Evolutionary conservation across 768 basidiomycete species (phyloP), one percentile per base, ranked within the genome.

Genomic region (Lactarius hatsudake): DNA sequence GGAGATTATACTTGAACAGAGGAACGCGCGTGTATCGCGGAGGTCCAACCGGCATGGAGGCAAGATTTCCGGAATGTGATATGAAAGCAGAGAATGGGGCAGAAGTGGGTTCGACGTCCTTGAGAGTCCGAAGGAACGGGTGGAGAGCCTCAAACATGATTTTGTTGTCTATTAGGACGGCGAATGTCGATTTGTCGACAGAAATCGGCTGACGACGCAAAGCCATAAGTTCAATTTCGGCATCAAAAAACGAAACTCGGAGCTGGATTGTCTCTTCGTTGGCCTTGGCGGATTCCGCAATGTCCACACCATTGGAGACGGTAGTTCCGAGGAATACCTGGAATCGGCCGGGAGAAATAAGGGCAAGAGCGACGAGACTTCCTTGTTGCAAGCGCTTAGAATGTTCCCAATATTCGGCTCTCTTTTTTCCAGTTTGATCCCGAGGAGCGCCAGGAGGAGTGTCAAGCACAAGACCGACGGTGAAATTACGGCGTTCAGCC

Each of bases 211-310:
- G 65, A 51, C 80, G 78, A 12, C 80, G 81, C 1, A 82, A 71
- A 15, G 81, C 78, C 55, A 77, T 73, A 8, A 88, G 73, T 71
- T 88, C 82, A 1, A 88, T 76, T 10, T 79, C 77, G 2, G 83
- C 75, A 69, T 90, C 87, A 67, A 90, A 90, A 75, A 92, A 91
- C 13, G 81, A 76, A 51, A 90, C 76, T 2, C 82, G 81, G 13
- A 88, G 71, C 20, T 75, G 74, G 55, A 90, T 75, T 4, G 75
- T 74, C n/a, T n/a, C n/a, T n/a, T n/a, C n/a, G n/a, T n/a, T n/a
- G n/a, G n/a, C n/a, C n/a, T n/a, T 78, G 3, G 81, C 80, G 0
- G 82, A 79, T 5, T 83, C 80, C 0, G 78, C 78, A 53, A 89
- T 73, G 34, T 88, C 86, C 3, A 69, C 72, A 8, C 73, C 60